Base-by-base conservation (phyloP, 495 filamentous ascomycete genomes). In the Immersiella caudata region DNA sequence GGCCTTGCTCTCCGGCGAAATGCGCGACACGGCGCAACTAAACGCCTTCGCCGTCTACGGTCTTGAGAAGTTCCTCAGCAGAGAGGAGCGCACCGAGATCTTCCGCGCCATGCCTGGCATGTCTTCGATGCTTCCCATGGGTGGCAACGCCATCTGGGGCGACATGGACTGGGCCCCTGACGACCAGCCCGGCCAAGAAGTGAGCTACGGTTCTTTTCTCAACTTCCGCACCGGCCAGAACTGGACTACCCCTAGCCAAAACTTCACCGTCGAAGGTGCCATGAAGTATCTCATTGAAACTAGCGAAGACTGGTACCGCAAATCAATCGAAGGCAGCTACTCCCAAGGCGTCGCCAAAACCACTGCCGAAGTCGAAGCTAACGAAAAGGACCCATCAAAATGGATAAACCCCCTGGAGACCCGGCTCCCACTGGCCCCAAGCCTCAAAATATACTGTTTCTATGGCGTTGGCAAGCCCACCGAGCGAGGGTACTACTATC, bases 31-130 rank as follows among this genome's bases (percentile, higher is more conserved):
- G 0, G 95, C 95, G 1, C 95, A 98, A 74, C 86, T 99, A 16
- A 99, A 98, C 75, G 86, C 93, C n/a, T 97, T 98, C 68, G 95
- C 95, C 9, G 93, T 99, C 14, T 99, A 97, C 72, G 96, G 95
- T 0, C 86, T 99, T 0, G 95, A 99, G 78, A 97, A 94, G 71
- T 99, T 99, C 77, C 84, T 99, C 6, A 91, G 88, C 69, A 91
- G 90, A 67, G 87, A 93, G 62, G 95, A 99, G 75, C 87, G 95
- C 55, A 92, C 90, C 7, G 93, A 97, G 74, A 93, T 99, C 35
- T 96, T 99, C 81, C 88, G 96, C 60, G 92, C 93, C 33, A 98
- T 98, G 94, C 96, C 95, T 0, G 95, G 95, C 5, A 92, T 97
- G 61, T 94, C 91, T 20, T 94, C 91, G 65, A 97, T 99, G 93